Percentiles rank a stretch among this genome's conserved stretches.
These are phyloP conservation scores for Chlamydomonas urium DNA, from an alignment of 139 green algal genomes.

Conservation along the genomic window DNA sequence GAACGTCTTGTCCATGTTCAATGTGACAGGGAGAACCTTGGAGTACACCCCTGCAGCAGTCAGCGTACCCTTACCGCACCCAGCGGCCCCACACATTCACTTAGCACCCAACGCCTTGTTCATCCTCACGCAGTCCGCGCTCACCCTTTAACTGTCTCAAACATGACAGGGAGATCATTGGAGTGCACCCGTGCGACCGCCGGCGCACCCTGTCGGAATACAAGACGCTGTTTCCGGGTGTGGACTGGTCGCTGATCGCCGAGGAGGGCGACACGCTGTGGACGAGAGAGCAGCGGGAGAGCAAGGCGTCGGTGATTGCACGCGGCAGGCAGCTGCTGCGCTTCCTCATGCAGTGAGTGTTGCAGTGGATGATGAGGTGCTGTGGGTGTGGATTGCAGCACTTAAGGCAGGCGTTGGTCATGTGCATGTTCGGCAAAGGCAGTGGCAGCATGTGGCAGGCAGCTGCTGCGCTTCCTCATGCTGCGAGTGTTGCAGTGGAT, in stretches of 20 bases:
- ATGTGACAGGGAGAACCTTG: too few relatives aligned
- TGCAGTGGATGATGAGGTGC: neutral
- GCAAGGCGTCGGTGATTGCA: too few relatives aligned
- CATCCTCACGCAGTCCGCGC: too few relatives aligned
- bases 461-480: neutral
- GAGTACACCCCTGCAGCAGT: too few relatives aligned
- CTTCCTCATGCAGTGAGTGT: neutral
- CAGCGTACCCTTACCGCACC: too few relatives aligned
- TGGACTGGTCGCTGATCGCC: constrained; percentile 6
- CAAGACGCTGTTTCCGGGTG: neutral
- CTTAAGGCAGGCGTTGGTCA: neutral
- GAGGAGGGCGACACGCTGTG: neutral
- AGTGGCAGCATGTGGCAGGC: too few relatives aligned
- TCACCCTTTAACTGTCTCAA: too few relatives aligned
- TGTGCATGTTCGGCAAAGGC: neutral
- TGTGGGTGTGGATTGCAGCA: neutral
- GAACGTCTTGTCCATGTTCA: too few relatives aligned
- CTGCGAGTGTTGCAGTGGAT: neutral
- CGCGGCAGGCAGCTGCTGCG: neutral
- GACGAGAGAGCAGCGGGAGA: too few relatives aligned
- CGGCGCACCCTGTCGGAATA: neutral
- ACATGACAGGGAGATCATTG: constrained; percentile 15
- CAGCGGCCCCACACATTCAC: too few relatives aligned
- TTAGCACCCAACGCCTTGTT: too few relatives aligned
- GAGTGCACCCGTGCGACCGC: constrained; percentile 10